Conservation (phyloP, 306 rosid genomes). For the Quercus mongolica region DNA sequence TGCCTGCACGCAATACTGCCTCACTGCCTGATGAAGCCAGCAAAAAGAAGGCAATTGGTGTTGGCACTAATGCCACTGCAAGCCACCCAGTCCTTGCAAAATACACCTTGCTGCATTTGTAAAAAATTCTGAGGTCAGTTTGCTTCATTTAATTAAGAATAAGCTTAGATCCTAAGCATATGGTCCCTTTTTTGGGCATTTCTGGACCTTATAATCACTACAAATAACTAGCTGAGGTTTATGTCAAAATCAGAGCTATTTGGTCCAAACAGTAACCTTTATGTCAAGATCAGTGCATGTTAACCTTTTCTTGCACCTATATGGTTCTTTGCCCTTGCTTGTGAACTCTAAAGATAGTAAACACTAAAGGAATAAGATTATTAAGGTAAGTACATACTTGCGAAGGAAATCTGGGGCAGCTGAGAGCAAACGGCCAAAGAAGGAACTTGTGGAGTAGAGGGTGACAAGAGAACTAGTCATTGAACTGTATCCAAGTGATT, state of each 20-base stretch:
- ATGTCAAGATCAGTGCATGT: too few species aligned
- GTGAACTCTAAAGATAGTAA: too few species aligned
- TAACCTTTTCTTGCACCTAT: too few species aligned
- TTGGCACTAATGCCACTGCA: conserved; percentile 41
- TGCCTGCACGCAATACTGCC: conserved; percentile 26
- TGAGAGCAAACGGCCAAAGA: conserved; percentile 83
- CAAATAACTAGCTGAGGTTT: too few species aligned
- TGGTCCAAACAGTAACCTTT: too few species aligned
- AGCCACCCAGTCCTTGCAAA: conserved; percentile 60
- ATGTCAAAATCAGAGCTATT: too few species aligned
- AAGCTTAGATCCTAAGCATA: too few species aligned
- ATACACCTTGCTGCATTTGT: conserved; percentile 33
- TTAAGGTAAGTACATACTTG: conserved; percentile 40
- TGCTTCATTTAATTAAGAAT: not conserved
- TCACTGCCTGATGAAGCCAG: conserved; percentile 32
- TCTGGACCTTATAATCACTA: too few species aligned
- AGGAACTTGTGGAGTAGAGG: conserved; percentile 75
- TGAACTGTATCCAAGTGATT: conserved; percentile 61
- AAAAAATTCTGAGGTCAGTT: not conserved
- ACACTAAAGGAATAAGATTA: not conserved
- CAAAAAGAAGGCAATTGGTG: conserved; percentile 42
- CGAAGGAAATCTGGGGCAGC: conserved; percentile 74
- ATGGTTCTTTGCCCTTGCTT: too few species aligned
- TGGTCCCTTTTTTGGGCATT: too few species aligned
- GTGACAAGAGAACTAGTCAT: conserved; percentile 61